Evolutionary conservation across 2,329 filamentous ascomycete species (phyloP), one percentile per base, ranked within the genome.

Genomic region (Microascus cirrosus): DNA sequence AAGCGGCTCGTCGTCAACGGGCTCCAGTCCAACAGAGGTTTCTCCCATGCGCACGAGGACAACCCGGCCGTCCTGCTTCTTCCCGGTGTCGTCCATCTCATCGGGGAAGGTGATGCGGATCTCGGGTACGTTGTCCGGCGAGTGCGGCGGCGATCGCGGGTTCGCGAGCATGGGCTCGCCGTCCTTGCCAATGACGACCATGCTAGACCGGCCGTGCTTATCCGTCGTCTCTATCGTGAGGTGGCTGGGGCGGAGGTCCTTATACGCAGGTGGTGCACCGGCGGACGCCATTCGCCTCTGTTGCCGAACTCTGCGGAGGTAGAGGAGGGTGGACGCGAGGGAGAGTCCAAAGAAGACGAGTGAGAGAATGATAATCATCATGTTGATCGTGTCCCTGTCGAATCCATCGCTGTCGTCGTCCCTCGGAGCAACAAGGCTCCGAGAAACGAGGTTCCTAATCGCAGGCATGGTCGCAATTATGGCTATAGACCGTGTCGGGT

Each of bases 21-120:
- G 93, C 74, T 96, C 93, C 62, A 97, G 81, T 55, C 93, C 94
- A 62, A 97, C 85, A 42, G 85, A 80, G 54, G 89, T 87, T 63
- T 97, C 94, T 61, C 92, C 91, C 56, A 97, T 90, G 56, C 90
- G 84, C 58, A 99, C 93, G 39, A 97, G 84, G 24, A 99, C 87
- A 56, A 97, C 91, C 35, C 92, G 85, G 36, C 93, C 93, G 63
- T 87, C 90, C 75, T 88, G 88, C 65, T 81, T 81, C 72, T 85
- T 90, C 64, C 93, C 93, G 58, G 83, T 77, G 64, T 90, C 89
- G 68, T 96, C 92, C 65, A 95, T 86, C 77, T 97, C 94, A 66
- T 95, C 90, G 18, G 94, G 94, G 77, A 99, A 97, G 39, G 94
- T 97, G 72, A 99, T 96, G 73, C 92, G 90, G 67, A 99, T 99